Percentiles rank a stretch among this genome's conserved stretches.
Evolutionary conservation across 129 eudicot species (phyloP).

Genomic region (Smallanthus sonchifolius): DNA sequence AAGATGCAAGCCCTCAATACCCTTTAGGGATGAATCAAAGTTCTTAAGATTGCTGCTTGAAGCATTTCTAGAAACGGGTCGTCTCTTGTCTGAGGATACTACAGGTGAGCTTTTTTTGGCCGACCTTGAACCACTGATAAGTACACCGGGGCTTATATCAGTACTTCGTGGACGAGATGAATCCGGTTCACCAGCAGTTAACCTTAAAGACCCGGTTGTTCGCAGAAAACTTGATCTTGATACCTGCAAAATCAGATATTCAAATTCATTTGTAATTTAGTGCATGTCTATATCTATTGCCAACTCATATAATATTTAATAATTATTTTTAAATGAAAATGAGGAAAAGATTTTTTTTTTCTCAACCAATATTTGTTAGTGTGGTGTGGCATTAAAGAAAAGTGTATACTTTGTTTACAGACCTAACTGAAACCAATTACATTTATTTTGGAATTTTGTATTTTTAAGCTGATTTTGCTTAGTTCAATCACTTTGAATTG

Average conservation of each 20-base stretch:
- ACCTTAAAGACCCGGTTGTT: slow-evolving; percentile 58
- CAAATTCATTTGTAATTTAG: neutral
- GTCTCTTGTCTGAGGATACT: slow-evolving; percentile 49
- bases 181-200: slow-evolving; percentile 43
- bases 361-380: neutral
- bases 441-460: neutral
- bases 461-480: neutral
- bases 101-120: slow-evolving; percentile 63
- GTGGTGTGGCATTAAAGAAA: no score
- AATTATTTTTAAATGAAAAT: no score
- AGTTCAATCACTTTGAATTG: neutral
- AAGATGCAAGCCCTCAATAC: slow-evolving; percentile 58
- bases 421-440: neutral
- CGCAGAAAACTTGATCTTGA: slow-evolving; percentile 42
- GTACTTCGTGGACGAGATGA: slow-evolving; percentile 39
- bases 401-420: neutral
- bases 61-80: slow-evolving; percentile 46
- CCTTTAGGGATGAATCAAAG: slow-evolving; percentile 67
- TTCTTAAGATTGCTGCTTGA: slow-evolving; percentile 44
- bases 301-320: neutral
- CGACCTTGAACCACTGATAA: slow-evolving; percentile 34
- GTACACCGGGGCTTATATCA: slow-evolving; percentile 46
- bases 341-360: no score
- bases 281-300: no score
- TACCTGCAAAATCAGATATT: slow-evolving; percentile 36